phyloP scores from a whole-genome alignment of 257 asterid genomes.

The Asclepias syriaca region DNA sequence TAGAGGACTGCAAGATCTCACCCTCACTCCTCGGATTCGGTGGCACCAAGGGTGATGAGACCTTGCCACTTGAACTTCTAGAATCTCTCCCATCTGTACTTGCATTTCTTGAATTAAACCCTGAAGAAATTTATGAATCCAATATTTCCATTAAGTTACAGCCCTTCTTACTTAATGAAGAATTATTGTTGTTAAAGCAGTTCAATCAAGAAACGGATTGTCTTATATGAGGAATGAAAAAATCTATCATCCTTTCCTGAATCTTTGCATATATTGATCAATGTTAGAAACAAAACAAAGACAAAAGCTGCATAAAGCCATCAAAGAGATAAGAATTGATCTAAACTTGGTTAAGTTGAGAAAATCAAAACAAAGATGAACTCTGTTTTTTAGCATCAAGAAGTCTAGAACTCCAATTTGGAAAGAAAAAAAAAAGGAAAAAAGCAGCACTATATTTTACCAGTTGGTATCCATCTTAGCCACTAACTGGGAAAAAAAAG shows the following conservation, averaged over 20 bases:
- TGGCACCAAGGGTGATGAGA: conserved; percentile 33
- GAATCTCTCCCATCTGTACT: conserved; percentile 38
- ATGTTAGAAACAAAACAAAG: neutral
- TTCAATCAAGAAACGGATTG: neutral
- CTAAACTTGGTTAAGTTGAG: neutral
- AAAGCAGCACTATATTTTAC: neutral
- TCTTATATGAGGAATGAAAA: neutral
- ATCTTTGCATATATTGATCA: conserved; percentile 4
- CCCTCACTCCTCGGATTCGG: conserved; percentile 72
- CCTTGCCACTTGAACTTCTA: conserved; percentile 35
- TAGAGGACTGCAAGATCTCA: conserved; percentile 73
- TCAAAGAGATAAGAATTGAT: neutral
- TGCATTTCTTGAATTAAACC: conserved; percentile 39
- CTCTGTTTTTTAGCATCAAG: neutral
- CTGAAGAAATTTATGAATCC: conserved; percentile 26
- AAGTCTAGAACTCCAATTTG: neutral
- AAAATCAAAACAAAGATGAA: neutral
- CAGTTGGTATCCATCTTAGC: neutral
- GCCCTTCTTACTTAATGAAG: neutral
- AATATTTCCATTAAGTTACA: neutral
- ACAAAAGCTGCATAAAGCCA: neutral
- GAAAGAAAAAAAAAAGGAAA: neutral
- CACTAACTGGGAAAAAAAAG: neutral
- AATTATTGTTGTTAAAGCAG: neutral
- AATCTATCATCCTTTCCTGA: neutral